Percentiles rank a stretch among this genome's conserved stretches.
Evolutionary conservation across 352 stramenopile species (phyloP).

Genomic region (Aphanomyces stellatus): DNA sequence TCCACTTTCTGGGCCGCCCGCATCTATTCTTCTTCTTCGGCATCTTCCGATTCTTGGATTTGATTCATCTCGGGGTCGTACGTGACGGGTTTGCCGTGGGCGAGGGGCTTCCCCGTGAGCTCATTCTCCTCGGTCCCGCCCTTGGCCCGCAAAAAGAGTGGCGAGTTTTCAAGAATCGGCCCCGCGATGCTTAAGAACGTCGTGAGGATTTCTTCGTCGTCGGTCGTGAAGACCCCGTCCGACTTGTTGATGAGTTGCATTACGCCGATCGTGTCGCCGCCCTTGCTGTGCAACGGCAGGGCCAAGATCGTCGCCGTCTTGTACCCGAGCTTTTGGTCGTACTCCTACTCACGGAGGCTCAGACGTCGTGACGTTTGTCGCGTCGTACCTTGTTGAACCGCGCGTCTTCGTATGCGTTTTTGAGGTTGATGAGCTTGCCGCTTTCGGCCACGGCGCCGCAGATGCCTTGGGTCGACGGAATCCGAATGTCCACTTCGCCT

Average conservation of each 20-base stretch:
- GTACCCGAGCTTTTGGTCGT: conserved; percentile 84
- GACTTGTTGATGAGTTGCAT: conserved; percentile 87
- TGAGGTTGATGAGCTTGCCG: conserved; percentile 71
- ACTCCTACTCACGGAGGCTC: conserved; percentile 27
- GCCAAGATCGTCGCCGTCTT: conserved; percentile 78
- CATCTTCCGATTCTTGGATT: conserved; percentile 18
- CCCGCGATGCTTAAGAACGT: conserved; percentile 85
- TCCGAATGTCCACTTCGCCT: conserved; percentile 82
- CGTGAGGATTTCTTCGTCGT: conserved; percentile 82
- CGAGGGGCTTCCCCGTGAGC: conserved; percentile 18
- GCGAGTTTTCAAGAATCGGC: conserved; percentile 79
- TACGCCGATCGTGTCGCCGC: conserved; percentile 70
- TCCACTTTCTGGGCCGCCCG: no score
- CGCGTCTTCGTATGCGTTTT: conserved; percentile 79
- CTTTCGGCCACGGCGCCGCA: conserved; percentile 59
- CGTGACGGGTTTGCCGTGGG: not conserved
- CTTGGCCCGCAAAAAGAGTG: conserved; percentile 53
- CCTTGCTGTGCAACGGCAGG: conserved; percentile 76
- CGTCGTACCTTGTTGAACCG: conserved; percentile 64
- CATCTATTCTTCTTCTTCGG: conserved; percentile 1
- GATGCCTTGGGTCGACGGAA: conserved; percentile 80
- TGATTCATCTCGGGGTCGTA: conserved; percentile 18
- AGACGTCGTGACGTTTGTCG: not conserved
- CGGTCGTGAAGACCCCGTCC: conserved; percentile 65
- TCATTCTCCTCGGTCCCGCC: conserved; percentile 23